Evolutionary conservation across 192 early-diverging fungal species (phyloP).

Genomic region (Backusella liffmaniae): DNA sequence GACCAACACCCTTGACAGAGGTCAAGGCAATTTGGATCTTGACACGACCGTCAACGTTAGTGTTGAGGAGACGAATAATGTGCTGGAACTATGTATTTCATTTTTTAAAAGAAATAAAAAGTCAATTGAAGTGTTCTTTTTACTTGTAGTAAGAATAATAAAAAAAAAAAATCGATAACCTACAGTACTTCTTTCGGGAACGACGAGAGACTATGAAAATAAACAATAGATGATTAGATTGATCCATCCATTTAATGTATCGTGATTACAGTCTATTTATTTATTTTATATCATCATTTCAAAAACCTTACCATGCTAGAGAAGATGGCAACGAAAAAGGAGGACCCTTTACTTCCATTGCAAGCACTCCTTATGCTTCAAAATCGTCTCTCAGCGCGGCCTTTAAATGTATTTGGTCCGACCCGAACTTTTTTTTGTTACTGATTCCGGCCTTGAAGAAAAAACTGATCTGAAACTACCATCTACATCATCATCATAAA

Average conservation of each 20-base stretch:
- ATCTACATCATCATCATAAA: not conserved
- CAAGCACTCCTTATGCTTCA: not conserved
- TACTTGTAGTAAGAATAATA: not conserved
- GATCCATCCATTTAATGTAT: not conserved
- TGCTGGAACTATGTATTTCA: constrained; percentile 75
- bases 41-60: constrained; percentile 91
- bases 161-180: not conserved
- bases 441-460: not conserved
- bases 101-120: not conserved
- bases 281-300: not conserved
- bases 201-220: constrained; percentile 73
- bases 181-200: constrained; percentile 72
- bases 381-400: not conserved
- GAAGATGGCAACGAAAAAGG: constrained; percentile 9
- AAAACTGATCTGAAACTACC: not conserved
- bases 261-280: not conserved
- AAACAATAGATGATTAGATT: not conserved
- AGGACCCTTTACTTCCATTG: constrained; percentile 3
- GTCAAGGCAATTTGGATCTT: constrained; percentile 97
- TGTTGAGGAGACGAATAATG: constrained; percentile 77
- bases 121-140: not conserved
- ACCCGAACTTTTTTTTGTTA: not conserved
- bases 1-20: constrained; percentile 96
- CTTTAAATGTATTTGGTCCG: not conserved
- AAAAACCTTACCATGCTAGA: constrained; percentile 3